phyloP scores from a whole-genome alignment of 176 grass and related monocot species.

The Paspalum vaginatum region DNA sequence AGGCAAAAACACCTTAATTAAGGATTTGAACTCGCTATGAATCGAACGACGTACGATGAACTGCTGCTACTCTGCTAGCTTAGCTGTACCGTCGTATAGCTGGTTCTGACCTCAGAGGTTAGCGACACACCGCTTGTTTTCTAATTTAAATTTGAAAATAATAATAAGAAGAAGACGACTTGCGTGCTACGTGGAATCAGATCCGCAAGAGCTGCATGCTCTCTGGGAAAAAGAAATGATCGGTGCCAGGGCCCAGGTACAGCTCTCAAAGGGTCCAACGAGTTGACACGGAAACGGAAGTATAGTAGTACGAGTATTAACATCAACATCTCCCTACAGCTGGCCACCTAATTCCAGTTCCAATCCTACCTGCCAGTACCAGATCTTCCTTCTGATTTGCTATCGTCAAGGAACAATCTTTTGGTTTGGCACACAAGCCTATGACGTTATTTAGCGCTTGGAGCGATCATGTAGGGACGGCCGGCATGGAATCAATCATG shows the following conservation, averaged over 20 bases:
- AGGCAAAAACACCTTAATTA: not conserved
- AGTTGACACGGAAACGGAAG: not conserved
- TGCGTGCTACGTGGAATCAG: constrained; percentile 22
- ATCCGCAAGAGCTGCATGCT: not conserved
- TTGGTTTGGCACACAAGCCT: not conserved
- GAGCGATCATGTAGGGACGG: constrained; percentile 1
- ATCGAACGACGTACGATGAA: no score
- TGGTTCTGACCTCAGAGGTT: not conserved
- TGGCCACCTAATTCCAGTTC: not conserved
- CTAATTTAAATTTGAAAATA: not conserved
- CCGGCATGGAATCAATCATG: not conserved
- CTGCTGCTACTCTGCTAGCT: no score
- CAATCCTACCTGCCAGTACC: not conserved
- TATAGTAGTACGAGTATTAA: not conserved
- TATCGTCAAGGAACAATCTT: not conserved
- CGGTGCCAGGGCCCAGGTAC: not conserved
- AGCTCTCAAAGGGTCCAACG: not conserved
- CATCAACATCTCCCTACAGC: not conserved
- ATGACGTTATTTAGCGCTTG: not conserved
- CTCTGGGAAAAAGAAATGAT: no score
- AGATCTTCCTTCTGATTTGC: not conserved
- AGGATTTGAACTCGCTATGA: not conserved
- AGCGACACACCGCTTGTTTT: not conserved
- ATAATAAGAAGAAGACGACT: no score
- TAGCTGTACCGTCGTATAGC: no score